phyloP scores from a whole-genome alignment of 192 early-diverging fungal species.

The Gamsiella multidivaricata region DNA sequence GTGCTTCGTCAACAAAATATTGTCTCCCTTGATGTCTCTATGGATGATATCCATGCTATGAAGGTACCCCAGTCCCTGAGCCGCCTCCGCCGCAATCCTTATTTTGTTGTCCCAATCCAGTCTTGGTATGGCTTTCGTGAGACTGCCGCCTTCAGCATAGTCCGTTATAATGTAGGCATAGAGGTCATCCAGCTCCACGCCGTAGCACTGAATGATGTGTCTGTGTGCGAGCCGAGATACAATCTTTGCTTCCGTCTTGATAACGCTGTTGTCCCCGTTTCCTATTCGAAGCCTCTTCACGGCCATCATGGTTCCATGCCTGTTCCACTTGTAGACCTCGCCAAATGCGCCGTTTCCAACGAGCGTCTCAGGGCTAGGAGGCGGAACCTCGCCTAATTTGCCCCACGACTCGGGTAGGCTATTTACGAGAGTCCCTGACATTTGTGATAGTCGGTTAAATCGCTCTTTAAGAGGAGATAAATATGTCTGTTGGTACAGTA shows the following conservation, averaged over 20 bases:
- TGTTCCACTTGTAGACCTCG: background rate
- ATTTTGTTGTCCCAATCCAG: slow-evolving; percentile 13
- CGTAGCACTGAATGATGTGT: slow-evolving; percentile 18
- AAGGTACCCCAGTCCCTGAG: slow-evolving; percentile 29
- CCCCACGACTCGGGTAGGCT: background rate
- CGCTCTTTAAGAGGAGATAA: background rate
- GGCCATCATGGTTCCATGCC: background rate
- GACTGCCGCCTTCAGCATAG: slow-evolving; percentile 17
- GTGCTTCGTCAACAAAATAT: slow-evolving; percentile 18
- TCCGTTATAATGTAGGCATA: slow-evolving; percentile 4
- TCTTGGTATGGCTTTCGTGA: background rate
- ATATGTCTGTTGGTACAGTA: no score
- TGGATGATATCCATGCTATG: slow-evolving; percentile 31
- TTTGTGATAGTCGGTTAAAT: background rate
- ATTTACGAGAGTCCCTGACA: background rate
- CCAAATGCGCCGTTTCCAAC: background rate
- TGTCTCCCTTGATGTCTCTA: slow-evolving; percentile 36
- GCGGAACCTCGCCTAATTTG: background rate
- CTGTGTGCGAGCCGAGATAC: background rate
- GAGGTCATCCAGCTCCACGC: background rate
- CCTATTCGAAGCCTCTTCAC: background rate
- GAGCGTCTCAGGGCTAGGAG: background rate
- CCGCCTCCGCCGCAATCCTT: slow-evolving; percentile 11
- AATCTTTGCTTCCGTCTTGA: background rate
- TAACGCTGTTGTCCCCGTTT: background rate